Conservation (phyloP, 306 rosid genomes). For the Lathyrus sativus region DNA sequence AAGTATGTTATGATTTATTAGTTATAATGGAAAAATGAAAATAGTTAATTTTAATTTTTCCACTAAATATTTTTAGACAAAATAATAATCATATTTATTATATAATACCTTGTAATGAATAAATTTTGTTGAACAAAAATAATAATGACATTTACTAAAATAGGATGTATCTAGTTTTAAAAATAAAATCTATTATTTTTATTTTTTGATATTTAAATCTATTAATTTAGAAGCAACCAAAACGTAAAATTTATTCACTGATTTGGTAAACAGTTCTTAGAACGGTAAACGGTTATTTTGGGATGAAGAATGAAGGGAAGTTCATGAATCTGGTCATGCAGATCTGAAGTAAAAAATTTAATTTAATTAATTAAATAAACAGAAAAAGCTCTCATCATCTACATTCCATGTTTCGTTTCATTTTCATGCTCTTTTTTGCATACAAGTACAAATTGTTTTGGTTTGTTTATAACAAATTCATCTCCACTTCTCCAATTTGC, state of each 20-base stretch:
- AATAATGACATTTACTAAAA: constrained; percentile 4
- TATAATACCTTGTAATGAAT: constrained; percentile 8
- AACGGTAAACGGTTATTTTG: constrained; percentile 57
- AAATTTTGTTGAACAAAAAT: not conserved
- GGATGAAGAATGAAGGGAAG: constrained; percentile 38
- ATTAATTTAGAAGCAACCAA: constrained; percentile 3
- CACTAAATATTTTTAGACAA: not conserved
- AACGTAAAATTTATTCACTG: constrained; percentile 32
- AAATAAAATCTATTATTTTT: too few species aligned
- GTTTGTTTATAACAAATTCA: not conserved
- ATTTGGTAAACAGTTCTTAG: constrained; percentile 39
- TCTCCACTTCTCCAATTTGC: constrained; percentile 32
- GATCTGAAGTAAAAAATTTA: constrained; percentile 31
- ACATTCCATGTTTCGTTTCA: constrained; percentile 33
- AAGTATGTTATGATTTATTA: too few species aligned
- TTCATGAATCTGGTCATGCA: constrained; percentile 43
- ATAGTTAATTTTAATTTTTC: not conserved
- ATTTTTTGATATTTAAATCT: too few species aligned
- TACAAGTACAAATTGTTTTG: constrained; percentile 26
- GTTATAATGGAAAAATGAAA: constrained; percentile 6
- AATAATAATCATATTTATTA: not conserved
- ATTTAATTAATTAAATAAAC: not conserved
- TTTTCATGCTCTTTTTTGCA: constrained; percentile 30
- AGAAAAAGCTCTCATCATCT: constrained; percentile 10
- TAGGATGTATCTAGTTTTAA: not conserved